Evolutionary conservation across 179 eudicot species (phyloP).

Genomic region (Monotropa hypopitys): DNA sequence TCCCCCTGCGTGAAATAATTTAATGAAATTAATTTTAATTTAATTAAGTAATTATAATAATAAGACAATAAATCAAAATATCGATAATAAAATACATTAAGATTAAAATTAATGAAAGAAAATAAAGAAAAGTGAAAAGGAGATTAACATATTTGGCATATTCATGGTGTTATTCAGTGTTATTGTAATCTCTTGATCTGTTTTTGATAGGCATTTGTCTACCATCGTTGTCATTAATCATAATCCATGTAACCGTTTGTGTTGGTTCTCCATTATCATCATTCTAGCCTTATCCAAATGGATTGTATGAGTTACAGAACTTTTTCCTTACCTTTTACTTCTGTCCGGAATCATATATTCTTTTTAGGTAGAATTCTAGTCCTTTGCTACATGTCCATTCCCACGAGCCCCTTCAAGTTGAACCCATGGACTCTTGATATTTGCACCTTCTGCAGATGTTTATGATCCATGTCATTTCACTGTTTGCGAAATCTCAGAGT

Average conservation of each 20-base stretch:
- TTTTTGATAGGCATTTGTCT: background rate
- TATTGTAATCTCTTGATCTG: background rate
- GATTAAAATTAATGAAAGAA: background rate
- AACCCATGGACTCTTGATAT: background rate
- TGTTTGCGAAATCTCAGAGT: background rate
- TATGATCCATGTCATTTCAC: background rate
- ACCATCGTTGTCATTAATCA: too few species aligned
- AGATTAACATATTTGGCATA: background rate
- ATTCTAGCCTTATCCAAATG: background rate
- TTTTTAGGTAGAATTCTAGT: background rate
- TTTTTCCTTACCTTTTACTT: background rate
- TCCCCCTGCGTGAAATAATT: too few species aligned
- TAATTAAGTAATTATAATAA: too few species aligned
- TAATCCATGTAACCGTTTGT: background rate
- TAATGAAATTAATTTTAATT: too few species aligned
- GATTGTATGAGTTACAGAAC: background rate
- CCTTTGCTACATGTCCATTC: background rate
- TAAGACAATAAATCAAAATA: background rate
- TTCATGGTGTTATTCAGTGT: background rate
- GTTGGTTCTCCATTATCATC: background rate
- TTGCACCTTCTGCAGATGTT: background rate
- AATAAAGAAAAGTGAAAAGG: too few species aligned
- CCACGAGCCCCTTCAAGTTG: background rate
- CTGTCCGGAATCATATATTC: background rate
- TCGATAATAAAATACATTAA: background rate